phyloP scores from a whole-genome alignment of 345 rosid genomes.

The Diplotaxis tenuifolia region DNA sequence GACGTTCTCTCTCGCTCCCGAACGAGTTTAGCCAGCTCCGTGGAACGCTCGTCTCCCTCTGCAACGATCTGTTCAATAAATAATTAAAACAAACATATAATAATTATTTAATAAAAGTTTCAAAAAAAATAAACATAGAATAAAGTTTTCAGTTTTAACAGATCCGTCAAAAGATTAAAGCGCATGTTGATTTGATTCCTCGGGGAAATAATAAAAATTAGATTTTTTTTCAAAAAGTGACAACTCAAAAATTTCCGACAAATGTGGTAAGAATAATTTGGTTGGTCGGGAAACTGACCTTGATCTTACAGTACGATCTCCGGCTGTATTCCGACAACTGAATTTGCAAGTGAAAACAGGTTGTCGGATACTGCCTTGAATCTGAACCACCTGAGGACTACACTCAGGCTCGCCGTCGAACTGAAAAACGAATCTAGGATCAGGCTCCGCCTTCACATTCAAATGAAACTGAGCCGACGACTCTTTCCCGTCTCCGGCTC shows the following conservation, averaged over 20 bases:
- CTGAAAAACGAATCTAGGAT: slow-evolving; percentile 93
- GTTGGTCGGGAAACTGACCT: slow-evolving; percentile 46
- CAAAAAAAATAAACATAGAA: not conserved
- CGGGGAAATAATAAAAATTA: not conserved
- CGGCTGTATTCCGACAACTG: slow-evolving; percentile 59
- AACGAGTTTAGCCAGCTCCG: slow-evolving; percentile 78
- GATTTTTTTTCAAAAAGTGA: not conserved
- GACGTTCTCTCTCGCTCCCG: slow-evolving; percentile 78
- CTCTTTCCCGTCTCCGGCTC: slow-evolving; percentile 38
- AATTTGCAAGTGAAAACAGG: slow-evolving; percentile 96
- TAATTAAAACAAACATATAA: not conserved
- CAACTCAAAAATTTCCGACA: slow-evolving; percentile 15
- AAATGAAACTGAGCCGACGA: slow-evolving; percentile 65
- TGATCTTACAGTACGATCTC: slow-evolving; percentile 65
- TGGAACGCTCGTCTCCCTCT: slow-evolving; percentile 46
- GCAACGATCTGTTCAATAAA: slow-evolving; percentile 56
- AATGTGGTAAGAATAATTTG: not conserved
- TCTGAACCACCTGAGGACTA: slow-evolving; percentile 90
- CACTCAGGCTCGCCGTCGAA: slow-evolving; percentile 97
- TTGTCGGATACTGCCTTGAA: slow-evolving; percentile 76
- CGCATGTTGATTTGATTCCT: slow-evolving; percentile 19
- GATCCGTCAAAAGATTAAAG: not conserved
- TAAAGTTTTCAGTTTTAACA: slow-evolving; percentile 23
- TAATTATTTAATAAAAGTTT: not conserved
- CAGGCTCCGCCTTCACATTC: slow-evolving; percentile 82